phyloP scores from a whole-genome alignment of 2,329 filamentous ascomycete genomes.

The Phaeomoniella chlamydospora region DNA sequence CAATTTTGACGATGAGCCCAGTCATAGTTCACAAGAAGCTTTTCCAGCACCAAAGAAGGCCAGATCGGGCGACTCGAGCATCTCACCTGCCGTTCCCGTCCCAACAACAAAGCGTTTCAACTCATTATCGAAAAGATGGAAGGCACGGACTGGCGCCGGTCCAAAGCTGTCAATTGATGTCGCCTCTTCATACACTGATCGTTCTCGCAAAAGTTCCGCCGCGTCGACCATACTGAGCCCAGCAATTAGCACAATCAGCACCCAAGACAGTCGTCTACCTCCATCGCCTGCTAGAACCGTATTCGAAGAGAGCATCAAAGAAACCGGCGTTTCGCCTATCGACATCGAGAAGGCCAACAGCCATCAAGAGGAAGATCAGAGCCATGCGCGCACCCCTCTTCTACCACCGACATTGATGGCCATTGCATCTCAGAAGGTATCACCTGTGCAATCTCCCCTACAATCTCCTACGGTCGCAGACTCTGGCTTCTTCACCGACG shows the following conservation, averaged over 20 bases:
- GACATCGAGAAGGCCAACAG: constrained; percentile 39
- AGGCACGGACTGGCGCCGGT: constrained; percentile 31
- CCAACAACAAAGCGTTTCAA: constrained; percentile 49
- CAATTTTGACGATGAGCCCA: not conserved
- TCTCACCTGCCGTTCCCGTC: constrained; percentile 45
- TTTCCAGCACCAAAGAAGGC: constrained; percentile 35
- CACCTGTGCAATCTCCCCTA: constrained; percentile 60
- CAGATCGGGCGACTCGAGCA: constrained; percentile 42
- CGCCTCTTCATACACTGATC: constrained; percentile 8
- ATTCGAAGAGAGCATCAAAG: constrained; percentile 38
- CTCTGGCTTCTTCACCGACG: constrained; percentile 25
- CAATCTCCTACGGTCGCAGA: constrained; percentile 70
- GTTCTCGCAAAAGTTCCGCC: constrained; percentile 26
- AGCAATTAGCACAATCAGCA: constrained; percentile 17
- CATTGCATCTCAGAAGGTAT: constrained; percentile 30
- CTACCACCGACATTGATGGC: constrained; percentile 66
- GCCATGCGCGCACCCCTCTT: constrained; percentile 66
- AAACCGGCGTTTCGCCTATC: constrained; percentile 31
- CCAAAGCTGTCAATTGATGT: constrained; percentile 33
- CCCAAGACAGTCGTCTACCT: constrained; percentile 39
- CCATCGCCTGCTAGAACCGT: constrained; percentile 50
- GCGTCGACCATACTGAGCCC: constrained; percentile 23
- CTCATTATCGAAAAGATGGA: constrained; percentile 39
- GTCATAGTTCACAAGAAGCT: not conserved
- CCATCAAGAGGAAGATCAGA: constrained; percentile 37